phyloP scores from a whole-genome alignment of 164 flowering plant genomes.

The Vitis labrusca region DNA sequence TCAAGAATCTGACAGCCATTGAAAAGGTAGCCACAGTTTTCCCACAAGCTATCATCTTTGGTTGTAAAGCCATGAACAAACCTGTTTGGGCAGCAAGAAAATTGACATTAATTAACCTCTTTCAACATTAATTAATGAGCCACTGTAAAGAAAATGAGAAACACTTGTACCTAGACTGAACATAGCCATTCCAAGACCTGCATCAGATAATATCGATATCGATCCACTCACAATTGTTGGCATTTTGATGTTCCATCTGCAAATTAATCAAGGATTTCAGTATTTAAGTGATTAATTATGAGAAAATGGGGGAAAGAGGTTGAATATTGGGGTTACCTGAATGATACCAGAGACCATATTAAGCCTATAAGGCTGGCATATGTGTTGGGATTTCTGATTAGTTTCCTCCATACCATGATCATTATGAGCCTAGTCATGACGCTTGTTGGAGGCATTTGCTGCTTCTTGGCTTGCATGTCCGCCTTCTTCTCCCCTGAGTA shows the following conservation, averaged over 20 bases:
- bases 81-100: slow-evolving; percentile 31
- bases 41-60: slow-evolving; percentile 80
- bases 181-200: slow-evolving; percentile 90
- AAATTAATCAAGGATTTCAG: neutral
- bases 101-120: too few species aligned
- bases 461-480: slow-evolving; percentile 31
- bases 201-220: slow-evolving; percentile 64
- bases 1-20: slow-evolving; percentile 78
- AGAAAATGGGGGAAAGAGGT: neutral
- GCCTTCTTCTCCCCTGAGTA: slow-evolving; percentile 28
- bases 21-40: slow-evolving; percentile 63
- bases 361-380: slow-evolving; percentile 72
- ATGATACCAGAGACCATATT: slow-evolving; percentile 71
- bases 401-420: slow-evolving; percentile 92
- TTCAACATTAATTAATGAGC: neutral
- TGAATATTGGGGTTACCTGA: slow-evolving; percentile 33
- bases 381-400: slow-evolving; percentile 83
- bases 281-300: neutral
- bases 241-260: slow-evolving; percentile 72
- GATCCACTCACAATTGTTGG: slow-evolving; percentile 69
- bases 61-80: slow-evolving; percentile 86
- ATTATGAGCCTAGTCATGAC: slow-evolving; percentile 81
- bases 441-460: slow-evolving; percentile 78
- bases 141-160: too few species aligned
- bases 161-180: slow-evolving; percentile 62